Percentiles rank a stretch among this genome's conserved stretches.
Conservation (phyloP, 192 early-diverging fungal genomes). For the Obelidium mucronatum region DNA sequence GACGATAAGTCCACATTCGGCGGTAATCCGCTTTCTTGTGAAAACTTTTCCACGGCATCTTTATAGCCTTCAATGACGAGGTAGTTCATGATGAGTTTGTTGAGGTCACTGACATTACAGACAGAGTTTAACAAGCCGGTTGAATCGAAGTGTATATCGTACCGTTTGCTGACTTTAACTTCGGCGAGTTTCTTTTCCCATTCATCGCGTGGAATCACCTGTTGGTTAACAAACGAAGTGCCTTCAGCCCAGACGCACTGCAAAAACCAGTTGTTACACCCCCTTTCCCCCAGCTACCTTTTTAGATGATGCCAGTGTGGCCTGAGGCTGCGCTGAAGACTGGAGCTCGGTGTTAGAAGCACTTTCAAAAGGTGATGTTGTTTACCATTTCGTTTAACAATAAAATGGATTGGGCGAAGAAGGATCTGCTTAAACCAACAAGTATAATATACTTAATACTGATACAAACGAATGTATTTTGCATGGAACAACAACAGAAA, state of each 20-base stretch:
- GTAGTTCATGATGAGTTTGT: slow-evolving; percentile 99
- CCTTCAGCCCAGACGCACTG: too few relatives aligned
- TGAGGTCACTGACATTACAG: slow-evolving; percentile 88
- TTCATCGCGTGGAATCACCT: slow-evolving; percentile 64
- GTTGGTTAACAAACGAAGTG: too few relatives aligned
- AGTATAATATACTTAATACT: too few relatives aligned
- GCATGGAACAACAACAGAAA: too few relatives aligned
- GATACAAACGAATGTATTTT: too few relatives aligned
- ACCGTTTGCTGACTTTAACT: slow-evolving; percentile 86
- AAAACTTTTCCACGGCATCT: slow-evolving; percentile 97
- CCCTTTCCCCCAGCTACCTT: neutral
- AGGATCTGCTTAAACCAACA: too few relatives aligned
- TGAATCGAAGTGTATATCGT: slow-evolving; percentile 39
- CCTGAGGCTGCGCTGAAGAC: neutral
- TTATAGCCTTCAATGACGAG: slow-evolving; percentile 98
- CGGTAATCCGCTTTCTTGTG: slow-evolving; percentile 81
- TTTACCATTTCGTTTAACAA: too few relatives aligned
- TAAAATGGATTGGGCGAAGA: too few relatives aligned
- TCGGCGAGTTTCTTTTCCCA: slow-evolving; percentile 86
- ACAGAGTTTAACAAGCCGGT: neutral
- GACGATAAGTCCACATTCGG: slow-evolving; percentile 84
- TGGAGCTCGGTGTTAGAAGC: too few relatives aligned
- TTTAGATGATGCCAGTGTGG: neutral
- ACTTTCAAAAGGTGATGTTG: too few relatives aligned
- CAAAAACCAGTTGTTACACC: too few relatives aligned